Evolutionary conservation across 805 yeast species (phyloP), one percentile per base, ranked within the genome.

Genomic region (Myxozyma kluyveri): DNA sequence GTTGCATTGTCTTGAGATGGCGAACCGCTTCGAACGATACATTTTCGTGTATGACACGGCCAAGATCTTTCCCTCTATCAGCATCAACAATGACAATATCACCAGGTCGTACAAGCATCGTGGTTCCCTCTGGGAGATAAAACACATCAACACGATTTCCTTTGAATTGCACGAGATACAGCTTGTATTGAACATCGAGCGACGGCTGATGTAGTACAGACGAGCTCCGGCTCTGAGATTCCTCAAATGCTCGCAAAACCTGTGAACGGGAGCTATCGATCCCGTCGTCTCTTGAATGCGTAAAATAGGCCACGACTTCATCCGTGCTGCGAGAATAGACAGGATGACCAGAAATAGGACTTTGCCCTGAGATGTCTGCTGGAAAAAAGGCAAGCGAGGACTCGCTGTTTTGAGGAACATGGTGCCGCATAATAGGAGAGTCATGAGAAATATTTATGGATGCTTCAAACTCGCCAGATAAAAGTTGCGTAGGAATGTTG

Each of bases 31-130:
- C 86, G 33, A 77, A 69, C 3, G 82, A 70, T 24, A 86, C 76
- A 60, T 80, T 75, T 61, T 81, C 69, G 52, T 76, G 75, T 33
- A 78, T 77, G 41, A 86, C 77, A 63, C 77, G 77, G 33, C 95
- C 95, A 54, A 86, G 73, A 67, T 86, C 95, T 33, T 80, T 70
- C 33, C 95, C 95, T 31, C 95, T 72, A 63, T 86, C 95, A 1
- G 93, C 95, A 63, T 86, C 91, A 17, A 86, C 95, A 63, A 86
- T 79, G 14, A 87, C 91, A 62, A 84, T 73, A 63, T 84, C 89
- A 21, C 86, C 86, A 3, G 73, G 67, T 45, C 72, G 69, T 39
- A 81, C 67, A 29, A 59, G 62, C 24, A 67, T 61, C 21, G 67
- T 65, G 9, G 74, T 61, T 3, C 60, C 57, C 12, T 67, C 71